These are phyloP conservation scores for Nannizzia gypsea DNA, from an alignment of 2,329 filamentous ascomycete genomes.

Conservation along the genomic window DNA sequence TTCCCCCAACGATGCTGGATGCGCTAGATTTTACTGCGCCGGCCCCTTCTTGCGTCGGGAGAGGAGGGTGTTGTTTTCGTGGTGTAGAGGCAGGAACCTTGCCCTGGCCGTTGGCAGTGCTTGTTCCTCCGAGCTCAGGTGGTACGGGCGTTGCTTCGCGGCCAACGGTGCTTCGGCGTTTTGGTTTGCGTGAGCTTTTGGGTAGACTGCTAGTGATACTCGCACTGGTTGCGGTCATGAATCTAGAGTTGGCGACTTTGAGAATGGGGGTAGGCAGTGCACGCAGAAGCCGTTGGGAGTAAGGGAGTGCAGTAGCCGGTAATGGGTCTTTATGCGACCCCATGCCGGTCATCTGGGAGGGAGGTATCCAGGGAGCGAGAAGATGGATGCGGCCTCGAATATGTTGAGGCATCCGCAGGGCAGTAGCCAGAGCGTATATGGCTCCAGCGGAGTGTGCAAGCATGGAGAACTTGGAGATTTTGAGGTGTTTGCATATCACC, in stretches of 20 bases:
- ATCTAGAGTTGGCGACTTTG: constrained; percentile 88
- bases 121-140: constrained; percentile 5
- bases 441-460: constrained; percentile 92
- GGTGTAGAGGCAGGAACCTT: constrained; percentile 14
- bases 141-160: constrained; percentile 22
- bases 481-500: constrained; percentile 80
- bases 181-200: constrained; percentile 47
- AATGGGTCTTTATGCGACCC: constrained; percentile 61
- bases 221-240: constrained; percentile 83
- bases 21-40: not conserved
- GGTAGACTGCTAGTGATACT: constrained; percentile 70
- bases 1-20: constrained; percentile 10
- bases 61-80: constrained; percentile 16
- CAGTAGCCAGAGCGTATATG: constrained; percentile 94
- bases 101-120: constrained; percentile 16
- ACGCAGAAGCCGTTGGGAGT: constrained; percentile 79
- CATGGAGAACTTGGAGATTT: constrained; percentile 91
- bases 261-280: constrained; percentile 82
- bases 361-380: constrained; percentile 92
- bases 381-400: constrained; percentile 90
- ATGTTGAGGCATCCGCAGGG: constrained; percentile 88
- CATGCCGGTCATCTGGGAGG: constrained; percentile 77
- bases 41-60: constrained; percentile 9
- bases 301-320: constrained; percentile 71
- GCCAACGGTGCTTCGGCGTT: constrained; percentile 14